phyloP scores from a whole-genome alignment of 768 basidiomycete genomes.

The Paxillus rubicundulus region DNA sequence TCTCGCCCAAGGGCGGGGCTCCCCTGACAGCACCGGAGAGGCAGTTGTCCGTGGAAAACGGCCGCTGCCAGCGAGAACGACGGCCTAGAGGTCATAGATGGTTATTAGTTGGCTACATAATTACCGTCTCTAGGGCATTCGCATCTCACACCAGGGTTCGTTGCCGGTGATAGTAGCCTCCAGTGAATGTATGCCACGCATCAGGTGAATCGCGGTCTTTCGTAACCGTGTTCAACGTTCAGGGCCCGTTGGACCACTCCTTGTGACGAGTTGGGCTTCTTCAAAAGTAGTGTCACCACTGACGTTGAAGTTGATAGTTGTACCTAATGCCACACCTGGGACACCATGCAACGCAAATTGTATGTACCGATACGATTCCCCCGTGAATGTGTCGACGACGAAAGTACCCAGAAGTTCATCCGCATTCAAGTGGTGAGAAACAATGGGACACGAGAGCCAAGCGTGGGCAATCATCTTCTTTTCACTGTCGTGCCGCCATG shows the following conservation, averaged over 20 bases:
- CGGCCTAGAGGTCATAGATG: conserved; percentile 45
- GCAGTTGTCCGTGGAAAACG: conserved; percentile 94
- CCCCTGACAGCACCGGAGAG: conserved; percentile 81
- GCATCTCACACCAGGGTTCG: conserved; percentile 89
- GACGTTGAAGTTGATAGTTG: conserved; percentile 87
- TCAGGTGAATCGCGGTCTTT: conserved; percentile 97
- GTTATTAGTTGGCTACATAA: not conserved
- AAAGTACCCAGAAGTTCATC: conserved; percentile 88
- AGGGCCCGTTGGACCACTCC: conserved; percentile 86
- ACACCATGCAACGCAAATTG: not conserved
- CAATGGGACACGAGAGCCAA: no score
- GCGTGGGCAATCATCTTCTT: no score
- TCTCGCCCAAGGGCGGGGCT: conserved; percentile 86
- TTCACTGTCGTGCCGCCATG: no score
- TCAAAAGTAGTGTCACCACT: conserved; percentile 94
- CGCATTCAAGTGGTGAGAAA: no score
- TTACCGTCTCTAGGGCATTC: not conserved
- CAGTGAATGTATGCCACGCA: conserved; percentile 98
- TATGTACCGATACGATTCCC: conserved; percentile 80
- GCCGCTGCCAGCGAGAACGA: conserved; percentile 88
- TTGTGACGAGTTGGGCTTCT: conserved; percentile 91
- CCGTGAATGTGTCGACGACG: conserved; percentile 89
- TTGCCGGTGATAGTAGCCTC: conserved; percentile 89
- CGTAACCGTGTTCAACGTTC: conserved; percentile 90
- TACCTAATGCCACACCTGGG: conserved; percentile 37